Evolutionary conservation across 2,329 filamentous ascomycete species (phyloP).

Genomic region (Aspergillus fumigatus): DNA sequence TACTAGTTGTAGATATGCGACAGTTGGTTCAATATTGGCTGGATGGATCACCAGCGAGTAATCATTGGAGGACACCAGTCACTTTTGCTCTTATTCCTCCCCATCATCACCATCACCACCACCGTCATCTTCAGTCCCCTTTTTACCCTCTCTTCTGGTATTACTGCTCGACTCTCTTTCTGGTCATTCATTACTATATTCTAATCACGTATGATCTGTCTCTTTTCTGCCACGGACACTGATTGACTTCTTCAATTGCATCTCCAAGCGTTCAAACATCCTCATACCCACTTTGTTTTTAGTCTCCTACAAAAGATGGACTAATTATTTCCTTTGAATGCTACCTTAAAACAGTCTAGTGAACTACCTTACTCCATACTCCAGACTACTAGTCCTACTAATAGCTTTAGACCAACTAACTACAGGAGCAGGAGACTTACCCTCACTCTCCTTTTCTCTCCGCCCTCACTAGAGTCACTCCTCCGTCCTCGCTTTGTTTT

Average conservation of each 20-base stretch:
- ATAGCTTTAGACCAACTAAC: not conserved
- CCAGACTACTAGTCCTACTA: not conserved
- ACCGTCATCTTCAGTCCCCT: slow-evolving; percentile 11
- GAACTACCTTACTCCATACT: not conserved
- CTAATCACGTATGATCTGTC: not conserved
- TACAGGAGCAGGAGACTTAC: not conserved
- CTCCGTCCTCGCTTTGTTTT: not conserved
- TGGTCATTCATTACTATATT: not conserved
- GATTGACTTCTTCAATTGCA: slow-evolving; percentile 1
- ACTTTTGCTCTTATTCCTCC: not conserved
- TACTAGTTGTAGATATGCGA: not conserved
- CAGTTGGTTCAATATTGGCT: not conserved
- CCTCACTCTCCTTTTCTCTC: not conserved
- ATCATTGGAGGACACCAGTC: not conserved
- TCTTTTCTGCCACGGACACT: not conserved
- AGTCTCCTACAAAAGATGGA: not conserved
- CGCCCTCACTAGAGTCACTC: not conserved
- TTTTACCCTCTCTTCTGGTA: slow-evolving; percentile 3
- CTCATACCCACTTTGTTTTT: slow-evolving; percentile 2
- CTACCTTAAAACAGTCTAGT: not conserved
- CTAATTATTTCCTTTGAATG: not conserved
- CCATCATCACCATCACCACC: too few species aligned
- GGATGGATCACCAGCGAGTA: not conserved
- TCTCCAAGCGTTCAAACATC: not conserved
- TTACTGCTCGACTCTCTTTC: not conserved